These are phyloP conservation scores for Lichtheimia corymbifera DNA, from an alignment of 371 early-diverging fungal genomes.

Conservation along the genomic window DNA sequence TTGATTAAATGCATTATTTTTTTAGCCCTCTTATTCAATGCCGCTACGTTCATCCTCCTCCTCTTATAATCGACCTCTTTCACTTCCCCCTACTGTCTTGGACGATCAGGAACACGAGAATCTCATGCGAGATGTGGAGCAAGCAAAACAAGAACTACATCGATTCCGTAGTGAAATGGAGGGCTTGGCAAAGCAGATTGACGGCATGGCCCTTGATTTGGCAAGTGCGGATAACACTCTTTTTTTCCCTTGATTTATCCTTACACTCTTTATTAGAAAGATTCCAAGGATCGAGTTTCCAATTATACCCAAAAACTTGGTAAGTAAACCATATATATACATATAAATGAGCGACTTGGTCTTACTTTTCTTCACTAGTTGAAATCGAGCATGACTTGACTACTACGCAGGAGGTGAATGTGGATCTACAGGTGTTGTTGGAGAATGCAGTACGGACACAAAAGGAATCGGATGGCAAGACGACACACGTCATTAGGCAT, in stretches of 20 bases:
- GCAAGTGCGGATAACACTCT: constrained; percentile 17
- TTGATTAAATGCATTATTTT: too few relatives aligned
- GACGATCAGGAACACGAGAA: constrained; percentile 16
- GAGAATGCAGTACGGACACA: constrained; percentile 59
- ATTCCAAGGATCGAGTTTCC: constrained; percentile 40
- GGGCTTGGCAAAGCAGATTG: constrained; percentile 56
- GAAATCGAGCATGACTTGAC: constrained; percentile 54
- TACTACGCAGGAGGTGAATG: constrained; percentile 64
- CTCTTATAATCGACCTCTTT: constrained; percentile 1
- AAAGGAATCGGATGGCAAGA: constrained; percentile 56
- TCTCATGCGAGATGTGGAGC: constrained; percentile 33
- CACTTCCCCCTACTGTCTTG: constrained; percentile 5
- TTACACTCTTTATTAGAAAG: constrained; percentile 19
- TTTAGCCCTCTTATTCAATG: constrained; percentile 12
- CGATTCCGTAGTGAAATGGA: constrained; percentile 58
- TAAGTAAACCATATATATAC: neutral
- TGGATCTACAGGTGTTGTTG: constrained; percentile 59
- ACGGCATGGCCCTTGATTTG: constrained; percentile 58
- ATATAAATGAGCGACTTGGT: too few relatives aligned
- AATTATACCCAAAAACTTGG: constrained; percentile 22
- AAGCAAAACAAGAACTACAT: constrained; percentile 52
- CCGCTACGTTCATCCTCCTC: constrained; percentile 10
- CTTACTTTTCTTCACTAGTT: constrained; percentile 11
- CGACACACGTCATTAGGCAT: constrained; percentile 53
- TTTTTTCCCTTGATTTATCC: constrained; percentile 3